Base-by-base conservation (phyloP, 2,329 filamentous ascomycete genomes). In the Shiraia sp. region DNA sequence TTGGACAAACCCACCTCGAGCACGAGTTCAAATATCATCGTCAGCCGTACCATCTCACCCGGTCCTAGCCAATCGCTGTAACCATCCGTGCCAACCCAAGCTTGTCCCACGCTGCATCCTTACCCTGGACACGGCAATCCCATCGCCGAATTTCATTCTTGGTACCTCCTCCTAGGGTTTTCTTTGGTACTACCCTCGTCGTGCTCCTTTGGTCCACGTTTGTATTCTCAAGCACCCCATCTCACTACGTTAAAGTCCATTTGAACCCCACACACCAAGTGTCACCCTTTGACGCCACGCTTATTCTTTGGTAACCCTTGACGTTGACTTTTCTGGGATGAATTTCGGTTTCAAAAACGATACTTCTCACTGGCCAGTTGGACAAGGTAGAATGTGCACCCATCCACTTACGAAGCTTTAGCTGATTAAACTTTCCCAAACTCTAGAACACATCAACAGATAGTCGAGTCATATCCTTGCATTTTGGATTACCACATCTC, bases 311-410 rank as follows among this genome's bases (percentile, higher is more conserved):
- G 36, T 40, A 32, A 28, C 36, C 19, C 19, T 22, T 22, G 19
- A 22, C 19, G 19, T 22, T 22, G 8, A 4, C 8, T 4, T 8
- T 38, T 48, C 56, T 59, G 66, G 65, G 41, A 71, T 72, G 69
- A 71, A 71, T 60, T 60, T 60, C 51, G 53, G 57, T 56, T 72
- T 71, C 57, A 72, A 71, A 51, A 69, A 68, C 59, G 47, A 68
- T 49, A 63, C 50, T 35, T 68, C 66, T 47, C 67, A 71, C 59
- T 74, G 71, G 70, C 70, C 70, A 49, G 69, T 72, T 31, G 71
- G 71, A 72, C 71, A 72, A 66, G 38, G 38, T 41, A 41, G 19
- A 25, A 7, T 10, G 19, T 12, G n/a, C 17, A 19, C 13, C 10
- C 22, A 34, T n/a, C 13, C 25, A 13, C 12, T 10, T 36, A 23